Evolutionary conservation across 129 eudicot genomes (phyloP), one percentile per base, ranked within the genome.

Genomic region (Arctium minus): DNA sequence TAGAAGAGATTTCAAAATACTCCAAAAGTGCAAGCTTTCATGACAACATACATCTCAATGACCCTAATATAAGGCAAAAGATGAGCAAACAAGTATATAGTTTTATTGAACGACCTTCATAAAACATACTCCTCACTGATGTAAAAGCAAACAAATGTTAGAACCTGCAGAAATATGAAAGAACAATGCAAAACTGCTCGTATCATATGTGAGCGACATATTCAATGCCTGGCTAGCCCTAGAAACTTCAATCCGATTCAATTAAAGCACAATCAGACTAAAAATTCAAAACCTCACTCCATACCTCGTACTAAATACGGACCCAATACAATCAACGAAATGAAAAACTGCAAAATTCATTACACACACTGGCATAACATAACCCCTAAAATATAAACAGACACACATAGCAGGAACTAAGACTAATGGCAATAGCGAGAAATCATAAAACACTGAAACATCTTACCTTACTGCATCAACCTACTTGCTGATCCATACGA

Each of bases 371-470:
- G 12, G 56, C 56, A 46, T 60, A 2, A 10, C 74, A 82, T 6
- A 82, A 76, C 53, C 74, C 75, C 71, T 38, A 48, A 76, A 68
- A 40, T 62, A 62, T 64, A 33, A 73, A n/a, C 85, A 81, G 32
- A 62, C 74, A 64, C 74, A 64, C 65, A 7, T 3, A 56, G 36
- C 30, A 81, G 8, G 29, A 56, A 35, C 74, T 38, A 31, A 60
- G 8, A n/a, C n/a, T 31, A 50, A 72, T n/a, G 39, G 56, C 50
- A 71, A 71, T 56, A 38, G 39, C 15, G 17, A 78, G 32, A 17
- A 70, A 77, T 56, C n/a, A 72, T 6, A 17, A 38, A 81, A 27
- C 82, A 27, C 5, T 30, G 22, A 68, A 65, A 18, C 74, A 78
- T 67, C n/a, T 29, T 30, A 72, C 73, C 68, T 56, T 53, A 60